Percentiles rank a stretch among this genome's conserved stretches.
These are phyloP conservation scores for Pseudogymnoascus destructans DNA, from an alignment of 2,329 filamentous ascomycete genomes.

Conservation along the genomic window DNA sequence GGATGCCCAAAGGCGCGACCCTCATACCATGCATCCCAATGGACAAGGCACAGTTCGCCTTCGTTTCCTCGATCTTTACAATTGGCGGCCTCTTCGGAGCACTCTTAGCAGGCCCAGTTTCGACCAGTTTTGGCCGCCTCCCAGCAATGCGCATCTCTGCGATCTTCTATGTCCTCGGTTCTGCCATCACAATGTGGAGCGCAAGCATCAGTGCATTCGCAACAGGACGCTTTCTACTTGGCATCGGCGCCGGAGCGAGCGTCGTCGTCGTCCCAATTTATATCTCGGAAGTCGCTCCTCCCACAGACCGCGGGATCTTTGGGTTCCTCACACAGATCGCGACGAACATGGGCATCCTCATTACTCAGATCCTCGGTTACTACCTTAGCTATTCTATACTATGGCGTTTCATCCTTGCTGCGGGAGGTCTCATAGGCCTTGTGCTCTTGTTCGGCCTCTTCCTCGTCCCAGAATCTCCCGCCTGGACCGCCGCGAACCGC, in stretches of 20 bases:
- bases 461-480: slow-evolving; percentile 73
- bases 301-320: slow-evolving; percentile 63
- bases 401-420: slow-evolving; percentile 74
- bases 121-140: slow-evolving; percentile 63
- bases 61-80: slow-evolving; percentile 83
- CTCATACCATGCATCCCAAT: slow-evolving; percentile 66
- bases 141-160: slow-evolving; percentile 66
- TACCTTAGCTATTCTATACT: slow-evolving; percentile 68
- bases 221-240: slow-evolving; percentile 65
- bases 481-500: slow-evolving; percentile 64
- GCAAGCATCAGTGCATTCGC: slow-evolving; percentile 53
- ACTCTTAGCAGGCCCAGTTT: slow-evolving; percentile 64
- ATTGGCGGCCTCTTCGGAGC: slow-evolving; percentile 79
- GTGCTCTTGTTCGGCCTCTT: slow-evolving; percentile 58
- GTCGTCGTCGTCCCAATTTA: slow-evolving; percentile 92
- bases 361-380: slow-evolving; percentile 72
- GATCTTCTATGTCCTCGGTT: slow-evolving; percentile 62
- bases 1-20: slow-evolving; percentile 17
- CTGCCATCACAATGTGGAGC: slow-evolving; percentile 61
- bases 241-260: slow-evolving; percentile 72
- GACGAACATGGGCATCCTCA: slow-evolving; percentile 80
- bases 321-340: slow-evolving; percentile 79
- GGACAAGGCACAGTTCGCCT: slow-evolving; percentile 66
- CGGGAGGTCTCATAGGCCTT: slow-evolving; percentile 55
- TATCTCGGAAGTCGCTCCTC: slow-evolving; percentile 81